Percentiles rank a stretch among this genome's conserved stretches.
Evolutionary conservation across 306 rosid species (phyloP).

Genomic region (Vigna trinervia): DNA sequence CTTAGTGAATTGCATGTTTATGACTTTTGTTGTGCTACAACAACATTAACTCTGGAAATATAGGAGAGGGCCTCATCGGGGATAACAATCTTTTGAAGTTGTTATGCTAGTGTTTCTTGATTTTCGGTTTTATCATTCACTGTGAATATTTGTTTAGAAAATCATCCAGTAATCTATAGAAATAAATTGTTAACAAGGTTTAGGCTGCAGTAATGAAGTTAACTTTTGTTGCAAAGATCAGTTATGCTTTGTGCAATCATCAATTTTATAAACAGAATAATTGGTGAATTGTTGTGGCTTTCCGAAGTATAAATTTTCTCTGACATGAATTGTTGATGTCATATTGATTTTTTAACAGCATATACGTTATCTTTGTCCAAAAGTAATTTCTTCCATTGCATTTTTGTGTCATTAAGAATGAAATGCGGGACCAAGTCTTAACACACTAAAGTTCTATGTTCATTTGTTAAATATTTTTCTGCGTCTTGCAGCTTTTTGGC

Average conservation of each 20-base stretch:
- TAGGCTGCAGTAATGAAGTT: slow-evolving; percentile 26
- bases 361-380: not conserved
- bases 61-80: not conserved
- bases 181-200: slow-evolving; percentile 3
- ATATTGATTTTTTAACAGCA: slow-evolving; percentile 2
- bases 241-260: slow-evolving; percentile 1
- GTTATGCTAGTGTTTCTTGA: not conserved
- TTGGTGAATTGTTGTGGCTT: not conserved
- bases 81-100: slow-evolving; percentile 6
- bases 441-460: not conserved
- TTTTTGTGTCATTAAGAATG: not conserved
- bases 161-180: slow-evolving; percentile 8
- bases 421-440: not conserved
- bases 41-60: not conserved
- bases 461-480: slow-evolving; percentile 16
- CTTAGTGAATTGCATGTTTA: not conserved
- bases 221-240: slow-evolving; percentile 24
- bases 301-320: not conserved
- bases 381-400: not conserved
- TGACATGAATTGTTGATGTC: not conserved
- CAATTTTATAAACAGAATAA: not conserved
- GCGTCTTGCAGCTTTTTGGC: slow-evolving; percentile 71
- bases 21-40: not conserved
- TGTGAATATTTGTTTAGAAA: not conserved
- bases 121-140: slow-evolving; percentile 4